Percentiles rank a stretch among this genome's conserved stretches.
Conservation (phyloP, 2,329 filamentous ascomycete genomes). For the Fonsecaea multimorphosa region DNA sequence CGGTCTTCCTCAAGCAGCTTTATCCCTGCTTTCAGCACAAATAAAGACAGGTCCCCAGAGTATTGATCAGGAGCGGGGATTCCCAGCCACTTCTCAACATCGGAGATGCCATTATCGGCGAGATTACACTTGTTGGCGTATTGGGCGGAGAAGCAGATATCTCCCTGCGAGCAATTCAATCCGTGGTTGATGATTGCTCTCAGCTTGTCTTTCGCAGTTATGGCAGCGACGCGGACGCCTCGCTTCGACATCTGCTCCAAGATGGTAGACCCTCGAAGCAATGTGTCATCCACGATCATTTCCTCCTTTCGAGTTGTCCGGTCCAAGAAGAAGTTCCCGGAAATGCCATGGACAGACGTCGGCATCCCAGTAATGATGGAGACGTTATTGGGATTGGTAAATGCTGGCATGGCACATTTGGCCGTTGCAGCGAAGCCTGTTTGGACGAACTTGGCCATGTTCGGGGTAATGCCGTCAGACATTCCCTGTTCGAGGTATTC, state of each 20-base stretch:
- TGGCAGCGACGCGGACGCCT: slow-evolving; percentile 51
- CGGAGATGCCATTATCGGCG: slow-evolving; percentile 46
- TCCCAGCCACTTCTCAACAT: slow-evolving; percentile 49
- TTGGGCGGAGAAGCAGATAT: slow-evolving; percentile 52
- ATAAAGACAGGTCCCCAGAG: slow-evolving; percentile 53
- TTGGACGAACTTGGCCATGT: slow-evolving; percentile 43
- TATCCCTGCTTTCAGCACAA: slow-evolving; percentile 53
- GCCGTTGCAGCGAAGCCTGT: slow-evolving; percentile 50
- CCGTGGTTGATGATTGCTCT: slow-evolving; percentile 51
- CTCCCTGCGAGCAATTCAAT: slow-evolving; percentile 37
- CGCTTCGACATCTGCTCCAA: slow-evolving; percentile 49
- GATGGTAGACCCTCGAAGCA: slow-evolving; percentile 52
- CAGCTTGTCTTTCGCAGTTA: slow-evolving; percentile 56
- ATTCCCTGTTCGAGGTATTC: slow-evolving; percentile 49
- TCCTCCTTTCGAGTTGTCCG: slow-evolving; percentile 47
- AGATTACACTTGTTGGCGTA: slow-evolving; percentile 42
- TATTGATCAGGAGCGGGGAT: slow-evolving; percentile 49
- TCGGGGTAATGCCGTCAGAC: slow-evolving; percentile 46
- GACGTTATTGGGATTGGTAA: slow-evolving; percentile 56
- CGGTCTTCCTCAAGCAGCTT: slow-evolving; percentile 49
- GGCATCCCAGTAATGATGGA: slow-evolving; percentile 54
- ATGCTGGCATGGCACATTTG: slow-evolving; percentile 51
- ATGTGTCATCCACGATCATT: slow-evolving; percentile 52
- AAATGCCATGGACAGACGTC: slow-evolving; percentile 50
- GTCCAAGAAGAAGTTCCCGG: slow-evolving; percentile 55